phyloP scores from a whole-genome alignment of 306 rosid genomes.

The Ormosia semicastrata region DNA sequence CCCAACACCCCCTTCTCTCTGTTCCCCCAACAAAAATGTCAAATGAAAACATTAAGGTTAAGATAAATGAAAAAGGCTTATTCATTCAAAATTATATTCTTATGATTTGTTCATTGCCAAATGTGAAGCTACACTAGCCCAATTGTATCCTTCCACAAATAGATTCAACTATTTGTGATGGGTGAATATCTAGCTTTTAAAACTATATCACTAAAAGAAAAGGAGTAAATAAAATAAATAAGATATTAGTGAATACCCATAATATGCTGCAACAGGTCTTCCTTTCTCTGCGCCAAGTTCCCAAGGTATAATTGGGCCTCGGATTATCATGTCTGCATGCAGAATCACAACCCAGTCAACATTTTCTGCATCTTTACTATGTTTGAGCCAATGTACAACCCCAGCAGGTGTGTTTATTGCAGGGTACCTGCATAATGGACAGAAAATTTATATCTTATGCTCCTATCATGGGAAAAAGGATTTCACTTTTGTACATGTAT shows the following conservation, averaged over 20 bases:
- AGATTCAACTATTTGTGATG: constrained; percentile 2
- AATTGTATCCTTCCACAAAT: neutral
- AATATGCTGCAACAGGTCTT: constrained; percentile 88
- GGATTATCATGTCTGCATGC: constrained; percentile 94
- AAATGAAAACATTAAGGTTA: neutral
- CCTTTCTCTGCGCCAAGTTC: constrained; percentile 98
- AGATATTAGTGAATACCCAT: constrained; percentile 60
- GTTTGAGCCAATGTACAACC: constrained; percentile 91
- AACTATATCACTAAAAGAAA: constrained; percentile 1
- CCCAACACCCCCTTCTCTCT: too few species aligned
- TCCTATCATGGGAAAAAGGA: neutral
- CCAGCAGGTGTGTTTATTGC: constrained; percentile 99
- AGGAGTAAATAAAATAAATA: neutral
- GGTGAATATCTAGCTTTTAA: neutral
- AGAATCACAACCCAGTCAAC: constrained; percentile 98
- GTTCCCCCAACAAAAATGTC: neutral
- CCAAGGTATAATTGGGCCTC: constrained; percentile 97
- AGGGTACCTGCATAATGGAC: constrained; percentile 80
- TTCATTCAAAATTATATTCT: neutral
- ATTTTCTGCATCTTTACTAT: constrained; percentile 84
- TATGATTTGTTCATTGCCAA: neutral
- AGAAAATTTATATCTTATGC: neutral
- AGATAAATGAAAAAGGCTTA: neutral
- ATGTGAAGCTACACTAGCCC: neutral
- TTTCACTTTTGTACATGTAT: neutral